Conservation (phyloP, 768 basidiomycete species). For the Lentinula sp. region DNA sequence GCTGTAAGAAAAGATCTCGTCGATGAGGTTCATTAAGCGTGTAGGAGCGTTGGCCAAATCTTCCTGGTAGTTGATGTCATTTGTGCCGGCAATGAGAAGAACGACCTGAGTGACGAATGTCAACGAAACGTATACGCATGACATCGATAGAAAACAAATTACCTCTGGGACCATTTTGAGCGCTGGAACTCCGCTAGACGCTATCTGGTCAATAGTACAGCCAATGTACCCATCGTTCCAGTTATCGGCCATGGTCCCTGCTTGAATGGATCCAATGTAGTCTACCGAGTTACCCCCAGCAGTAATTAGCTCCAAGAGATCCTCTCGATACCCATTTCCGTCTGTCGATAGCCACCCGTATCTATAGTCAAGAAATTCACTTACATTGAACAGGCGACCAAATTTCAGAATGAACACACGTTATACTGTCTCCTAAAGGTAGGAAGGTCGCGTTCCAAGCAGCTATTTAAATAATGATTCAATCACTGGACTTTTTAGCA, state of each 20-base stretch:
- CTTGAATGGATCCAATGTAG: conserved; percentile 11
- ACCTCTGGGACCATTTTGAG: conserved; percentile 3
- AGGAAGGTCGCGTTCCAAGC: background rate
- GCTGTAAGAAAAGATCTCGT: conserved; percentile 7
- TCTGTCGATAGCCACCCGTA: conserved; percentile 1
- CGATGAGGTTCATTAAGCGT: conserved; percentile 7
- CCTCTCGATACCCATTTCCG: conserved; percentile 12
- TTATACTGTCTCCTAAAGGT: background rate
- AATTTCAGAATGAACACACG: background rate
- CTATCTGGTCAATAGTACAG: conserved; percentile 10
- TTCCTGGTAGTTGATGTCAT: conserved; percentile 7
- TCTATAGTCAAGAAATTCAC: background rate
- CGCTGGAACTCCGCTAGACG: background rate
- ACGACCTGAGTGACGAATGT: conserved; percentile 6
- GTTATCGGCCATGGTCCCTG: conserved; percentile 13
- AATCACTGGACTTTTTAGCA: background rate
- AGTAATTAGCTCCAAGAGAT: conserved; percentile 7
- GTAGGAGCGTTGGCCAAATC: background rate
- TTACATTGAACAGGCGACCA: too few relatives aligned
- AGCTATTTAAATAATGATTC: background rate
- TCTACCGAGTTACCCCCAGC: conserved; percentile 11
- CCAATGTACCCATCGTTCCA: conserved; percentile 13
- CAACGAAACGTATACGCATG: conserved; percentile 6
- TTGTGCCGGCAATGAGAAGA: conserved; percentile 13
- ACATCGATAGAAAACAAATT: background rate